Base-by-base conservation (phyloP, 2,329 filamentous ascomycete genomes). In the Nakataea oryzae region DNA sequence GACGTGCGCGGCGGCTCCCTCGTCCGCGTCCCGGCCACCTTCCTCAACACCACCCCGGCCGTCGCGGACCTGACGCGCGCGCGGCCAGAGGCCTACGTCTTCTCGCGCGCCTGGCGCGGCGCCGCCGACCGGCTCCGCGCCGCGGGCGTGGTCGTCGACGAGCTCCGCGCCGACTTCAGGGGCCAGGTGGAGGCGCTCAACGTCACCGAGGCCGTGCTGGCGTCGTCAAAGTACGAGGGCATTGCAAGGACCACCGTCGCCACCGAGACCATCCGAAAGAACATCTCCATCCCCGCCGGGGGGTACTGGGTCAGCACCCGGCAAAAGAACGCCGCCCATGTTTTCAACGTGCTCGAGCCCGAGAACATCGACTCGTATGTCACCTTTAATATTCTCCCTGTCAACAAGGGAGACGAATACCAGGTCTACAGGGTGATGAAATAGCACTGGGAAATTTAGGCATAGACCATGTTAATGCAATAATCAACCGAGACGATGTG, bases 331-430 rank as follows among this genome's bases (percentile, higher is more conserved):
- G 57, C 57, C 6, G 57, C 57, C 12, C 57, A 58, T 24, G 57
- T 13, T 5, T 58, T 58, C 57, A 58, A 58, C n/a, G 30, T 58
- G 57, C 30, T 58, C 30, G 57, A 58, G 30, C 57, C 57, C 3
- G 57, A 58, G 26, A 58, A 58, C n/a, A 58, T 58, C 26, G 57
- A 58, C 57, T 34, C 30, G 13, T 58, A 58, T 26, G 57, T n/a
- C 7, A 58, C 57, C 5, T 58, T 58, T 1, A 58, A 58, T 8
- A 27, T 58, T 6, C 17, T 58, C 13, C 57, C 57, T 1, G 57
- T 58, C 2, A 41, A 5, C 27, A 13, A 28, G 26, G 57, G 57
- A 17, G 57, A 58, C 11, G 57, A 58, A 34, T 58, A 58, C n/a
- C 57, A 58, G n/a, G 57, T 58, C 9, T 58, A 58, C 5, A 58